Evolutionary conservation across 164 flowering plant species (phyloP).

Genomic region (Akebia trifoliata): DNA sequence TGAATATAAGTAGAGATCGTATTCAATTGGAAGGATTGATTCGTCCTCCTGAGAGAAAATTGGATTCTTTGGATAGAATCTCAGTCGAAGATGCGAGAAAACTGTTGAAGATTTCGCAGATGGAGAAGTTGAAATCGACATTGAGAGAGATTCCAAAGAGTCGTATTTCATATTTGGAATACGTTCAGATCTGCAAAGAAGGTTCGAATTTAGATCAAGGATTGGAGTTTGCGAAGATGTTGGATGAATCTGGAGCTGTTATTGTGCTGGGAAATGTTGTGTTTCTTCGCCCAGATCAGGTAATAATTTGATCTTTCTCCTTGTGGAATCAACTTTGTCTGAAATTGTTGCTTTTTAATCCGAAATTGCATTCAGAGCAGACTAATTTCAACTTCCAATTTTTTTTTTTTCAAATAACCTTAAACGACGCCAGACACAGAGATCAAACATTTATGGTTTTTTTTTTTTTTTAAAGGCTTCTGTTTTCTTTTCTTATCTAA

Average conservation of each 20-base stretch:
- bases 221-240: conserved; percentile 35
- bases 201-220: conserved; percentile 34
- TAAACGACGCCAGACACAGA: no score
- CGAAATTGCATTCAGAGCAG: no score
- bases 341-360: no score
- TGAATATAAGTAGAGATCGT: conserved; percentile 40
- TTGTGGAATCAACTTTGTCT: neutral
- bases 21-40: conserved; percentile 40
- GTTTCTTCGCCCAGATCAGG: conserved; percentile 71
- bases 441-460: no score
- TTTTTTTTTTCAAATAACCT: no score
- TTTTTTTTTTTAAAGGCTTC: no score
- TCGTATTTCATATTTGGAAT: conserved; percentile 44
- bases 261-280: conserved; percentile 59
- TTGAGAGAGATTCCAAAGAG: conserved; percentile 31
- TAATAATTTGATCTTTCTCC: conserved; percentile 10
- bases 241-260: conserved; percentile 62
- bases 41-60: conserved; percentile 22
- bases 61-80: conserved; percentile 14
- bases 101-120: conserved; percentile 42
- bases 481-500: no score
- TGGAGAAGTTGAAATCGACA: conserved; percentile 52
- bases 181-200: conserved; percentile 46
- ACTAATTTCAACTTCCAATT: no score
- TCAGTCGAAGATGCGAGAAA: conserved; percentile 52